phyloP scores from a whole-genome alignment of 2,329 filamentous ascomycete genomes.

The Lasiodiplodia theobromae region DNA sequence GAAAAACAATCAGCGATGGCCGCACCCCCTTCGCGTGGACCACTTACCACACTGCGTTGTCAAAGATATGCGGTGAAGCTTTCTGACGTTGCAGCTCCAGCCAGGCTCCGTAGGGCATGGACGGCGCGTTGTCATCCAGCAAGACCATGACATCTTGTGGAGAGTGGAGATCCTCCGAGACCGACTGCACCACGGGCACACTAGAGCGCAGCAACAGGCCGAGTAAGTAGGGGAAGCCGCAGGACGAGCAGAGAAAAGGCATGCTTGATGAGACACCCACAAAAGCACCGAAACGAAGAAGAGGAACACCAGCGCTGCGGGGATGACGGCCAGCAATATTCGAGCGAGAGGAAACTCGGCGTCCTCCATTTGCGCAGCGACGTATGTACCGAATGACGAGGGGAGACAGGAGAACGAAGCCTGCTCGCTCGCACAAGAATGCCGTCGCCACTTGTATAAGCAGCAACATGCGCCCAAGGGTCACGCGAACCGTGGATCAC shows the following conservation, averaged over 20 bases:
- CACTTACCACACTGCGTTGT: slow-evolving; percentile 13
- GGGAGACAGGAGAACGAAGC: not conserved
- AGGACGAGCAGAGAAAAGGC: not conserved
- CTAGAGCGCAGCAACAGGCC: not conserved
- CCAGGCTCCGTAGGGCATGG: slow-evolving; percentile 13
- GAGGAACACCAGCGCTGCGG: slow-evolving; percentile 14
- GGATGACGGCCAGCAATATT: slow-evolving; percentile 3
- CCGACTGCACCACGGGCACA: slow-evolving; percentile 14
- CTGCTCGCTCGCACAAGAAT: not conserved
- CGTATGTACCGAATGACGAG: not conserved
- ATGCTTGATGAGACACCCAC: slow-evolving; percentile 1
- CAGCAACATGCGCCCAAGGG: not conserved
- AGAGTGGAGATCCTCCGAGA: not conserved
- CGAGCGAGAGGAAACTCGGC: not conserved
- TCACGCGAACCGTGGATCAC: slow-evolving; percentile 14
- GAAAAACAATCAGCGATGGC: not conserved
- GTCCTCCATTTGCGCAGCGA: not conserved
- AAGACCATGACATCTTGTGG: slow-evolving; percentile 6
- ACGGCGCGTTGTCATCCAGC: slow-evolving; percentile 1
- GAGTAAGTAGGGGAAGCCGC: not conserved
- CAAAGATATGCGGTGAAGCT: not conserved
- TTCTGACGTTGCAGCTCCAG: slow-evolving; percentile 4
- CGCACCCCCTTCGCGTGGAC: not conserved
- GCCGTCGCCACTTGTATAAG: not conserved
- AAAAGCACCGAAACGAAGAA: slow-evolving; percentile 22